Base-by-base conservation (phyloP, 768 basidiomycete species). In the Gautieria morchelliformis region DNA sequence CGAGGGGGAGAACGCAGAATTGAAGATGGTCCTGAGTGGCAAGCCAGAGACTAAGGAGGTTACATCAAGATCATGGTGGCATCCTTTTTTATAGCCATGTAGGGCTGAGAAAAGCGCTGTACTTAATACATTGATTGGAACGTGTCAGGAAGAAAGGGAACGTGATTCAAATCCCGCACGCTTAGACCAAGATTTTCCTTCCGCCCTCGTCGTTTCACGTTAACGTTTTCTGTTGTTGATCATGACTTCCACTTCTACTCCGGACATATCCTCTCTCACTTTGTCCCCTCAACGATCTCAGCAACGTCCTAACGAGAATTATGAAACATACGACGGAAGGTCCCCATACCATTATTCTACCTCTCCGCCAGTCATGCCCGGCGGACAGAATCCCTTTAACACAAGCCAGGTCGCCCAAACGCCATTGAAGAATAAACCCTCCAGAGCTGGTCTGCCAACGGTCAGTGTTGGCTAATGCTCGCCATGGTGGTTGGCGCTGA, bases 281-380 rank as follows among this genome's bases (percentile, higher is more conserved):
- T 81, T 90, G 70, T 79, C 79, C 71, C 75, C 80, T 49, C 73
- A 73, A 66, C 67, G 74, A 61, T 75, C 80, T 61, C 83, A 81
- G 72, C 85, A 81, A 84, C 87, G 86, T 80, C 81, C 85, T 78
- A 81, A 90, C 75, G 88, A 91, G 71, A 72, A 89, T 77, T 89
- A 85, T 74, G 87, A 91, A 68, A 80, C 77, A 71, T 74, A 72
- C 70, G 72, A 73, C 56, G 67, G 63, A 63, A 81, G 85, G 72
- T 71, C 75, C 61, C 83, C 75, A 64, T 89, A 83, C 73, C 86
- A 85, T 68, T 90, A 84, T 70, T 73, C 79, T 45, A 84, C 89
- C 40, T 78, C 83, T 69, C 80, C 69, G 64, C 75, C 70, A 27
- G 53, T 62, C 77, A 81, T 76, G 74, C 78, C 72, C 14, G 56